A percentile compares a stretch with the other conserved stretches of the same genome.
Conservation (phyloP, 2,329 filamentous ascomycete genomes). For the Paecilomyces niveus region DNA sequence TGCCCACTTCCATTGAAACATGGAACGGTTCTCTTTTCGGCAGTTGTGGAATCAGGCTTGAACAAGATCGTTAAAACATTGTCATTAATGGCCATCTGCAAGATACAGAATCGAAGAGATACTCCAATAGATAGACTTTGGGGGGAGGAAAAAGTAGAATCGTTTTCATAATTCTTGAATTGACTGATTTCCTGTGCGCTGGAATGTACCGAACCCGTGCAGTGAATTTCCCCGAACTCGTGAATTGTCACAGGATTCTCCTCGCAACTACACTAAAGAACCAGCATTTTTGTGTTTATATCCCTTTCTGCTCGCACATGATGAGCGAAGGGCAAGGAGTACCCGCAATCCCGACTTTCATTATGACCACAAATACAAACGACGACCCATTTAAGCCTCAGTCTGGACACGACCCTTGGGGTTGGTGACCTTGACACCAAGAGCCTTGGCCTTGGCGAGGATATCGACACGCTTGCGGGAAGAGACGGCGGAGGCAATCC, state of each 20-base stretch:
- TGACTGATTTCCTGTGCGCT: neutral
- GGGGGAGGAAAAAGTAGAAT: neutral
- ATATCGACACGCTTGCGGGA: conserved; percentile 99
- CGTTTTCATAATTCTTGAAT: neutral
- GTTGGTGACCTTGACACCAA: conserved; percentile 99
- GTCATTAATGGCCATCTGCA: neutral
- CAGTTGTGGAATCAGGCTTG: neutral
- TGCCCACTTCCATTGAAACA: too few species aligned
- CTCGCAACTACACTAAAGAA: neutral
- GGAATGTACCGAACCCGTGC: neutral
- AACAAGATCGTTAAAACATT: neutral
- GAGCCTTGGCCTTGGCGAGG: conserved; percentile 91
- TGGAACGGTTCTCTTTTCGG: too few species aligned
- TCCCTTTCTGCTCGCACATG: neutral
- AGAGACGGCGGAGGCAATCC: conserved; percentile 96
- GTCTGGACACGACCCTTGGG: conserved; percentile 97
- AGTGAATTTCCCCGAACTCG: neutral
- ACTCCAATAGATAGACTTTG: neutral
- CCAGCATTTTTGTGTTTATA: neutral
- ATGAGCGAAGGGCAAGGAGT: neutral
- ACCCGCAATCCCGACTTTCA: conserved; percentile 1
- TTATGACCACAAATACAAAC: conserved; percentile 3
- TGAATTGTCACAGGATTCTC: neutral
- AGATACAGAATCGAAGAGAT: neutral
- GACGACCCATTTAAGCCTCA: conserved; percentile 56